Percentiles rank a stretch among this genome's conserved stretches.
Conservation (phyloP, 805 yeast species). For the Saturnispora zaruensis region DNA sequence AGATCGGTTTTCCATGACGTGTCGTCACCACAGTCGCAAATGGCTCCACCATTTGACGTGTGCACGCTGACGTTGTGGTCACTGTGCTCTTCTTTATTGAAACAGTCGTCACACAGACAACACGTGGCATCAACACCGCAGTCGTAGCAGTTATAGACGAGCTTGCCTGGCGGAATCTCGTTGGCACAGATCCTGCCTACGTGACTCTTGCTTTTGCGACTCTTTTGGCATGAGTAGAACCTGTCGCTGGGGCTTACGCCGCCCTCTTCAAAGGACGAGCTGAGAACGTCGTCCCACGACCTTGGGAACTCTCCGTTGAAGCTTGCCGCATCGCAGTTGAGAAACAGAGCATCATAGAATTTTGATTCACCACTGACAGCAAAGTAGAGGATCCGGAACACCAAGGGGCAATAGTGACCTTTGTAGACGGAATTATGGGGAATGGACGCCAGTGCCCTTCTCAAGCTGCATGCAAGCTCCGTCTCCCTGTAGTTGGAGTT, state of each 20-base stretch:
- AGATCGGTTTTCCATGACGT: slow-evolving; percentile 51
- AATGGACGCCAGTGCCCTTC: slow-evolving; percentile 7
- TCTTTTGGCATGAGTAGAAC: slow-evolving; percentile 18
- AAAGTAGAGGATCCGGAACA: slow-evolving; percentile 13
- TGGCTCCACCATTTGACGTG: slow-evolving; percentile 44
- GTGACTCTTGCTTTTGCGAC: slow-evolving; percentile 31
- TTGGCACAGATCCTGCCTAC: slow-evolving; percentile 62
- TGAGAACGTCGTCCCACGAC: slow-evolving; percentile 20
- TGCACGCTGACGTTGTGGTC: slow-evolving; percentile 55
- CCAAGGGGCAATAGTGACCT: slow-evolving; percentile 5
- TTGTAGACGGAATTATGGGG: slow-evolving; percentile 8
- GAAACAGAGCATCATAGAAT: slow-evolving; percentile 9
- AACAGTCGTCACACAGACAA: slow-evolving; percentile 67
- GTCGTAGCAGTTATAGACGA: slow-evolving; percentile 63
- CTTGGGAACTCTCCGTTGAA: slow-evolving; percentile 17
- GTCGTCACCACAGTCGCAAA: slow-evolving; percentile 68
- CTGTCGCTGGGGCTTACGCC: slow-evolving; percentile 12
- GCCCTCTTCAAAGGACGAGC: slow-evolving; percentile 4
- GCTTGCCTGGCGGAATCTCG: slow-evolving; percentile 50
- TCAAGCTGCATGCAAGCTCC: slow-evolving; percentile 4
- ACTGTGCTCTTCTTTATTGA: slow-evolving; percentile 57
- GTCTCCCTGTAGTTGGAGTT: slow-evolving; percentile 7
- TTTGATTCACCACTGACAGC: slow-evolving; percentile 12
- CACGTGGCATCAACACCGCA: slow-evolving; percentile 76
- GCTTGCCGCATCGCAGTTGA: neutral